phyloP scores from a whole-genome alignment of 2,329 filamentous ascomycete genomes.

The Ilyonectria sp. region DNA sequence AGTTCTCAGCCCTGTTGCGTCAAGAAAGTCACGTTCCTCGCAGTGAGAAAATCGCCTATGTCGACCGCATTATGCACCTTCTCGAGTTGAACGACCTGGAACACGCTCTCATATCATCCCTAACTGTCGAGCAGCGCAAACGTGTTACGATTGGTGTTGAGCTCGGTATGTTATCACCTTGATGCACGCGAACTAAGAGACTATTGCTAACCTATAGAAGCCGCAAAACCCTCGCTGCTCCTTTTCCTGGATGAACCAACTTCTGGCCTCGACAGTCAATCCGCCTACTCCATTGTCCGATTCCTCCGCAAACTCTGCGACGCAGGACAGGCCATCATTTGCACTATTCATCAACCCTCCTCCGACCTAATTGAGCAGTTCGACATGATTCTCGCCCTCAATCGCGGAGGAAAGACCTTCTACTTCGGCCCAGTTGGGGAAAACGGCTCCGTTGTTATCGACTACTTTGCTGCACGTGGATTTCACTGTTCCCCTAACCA shows the following conservation, averaged over 20 bases:
- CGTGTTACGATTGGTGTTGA: slow-evolving; percentile 69
- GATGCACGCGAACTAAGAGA: background rate
- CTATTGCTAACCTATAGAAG: slow-evolving; percentile 7
- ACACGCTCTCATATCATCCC: slow-evolving; percentile 70
- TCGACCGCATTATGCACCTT: slow-evolving; percentile 74
- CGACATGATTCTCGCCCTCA: slow-evolving; percentile 66
- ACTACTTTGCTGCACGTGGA: slow-evolving; percentile 72
- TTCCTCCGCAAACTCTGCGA: slow-evolving; percentile 71
- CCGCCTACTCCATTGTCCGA: slow-evolving; percentile 70
- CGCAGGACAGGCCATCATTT: slow-evolving; percentile 69
- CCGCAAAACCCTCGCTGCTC: slow-evolving; percentile 68
- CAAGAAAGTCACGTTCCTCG: slow-evolving; percentile 68
- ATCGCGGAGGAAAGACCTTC: slow-evolving; percentile 63
- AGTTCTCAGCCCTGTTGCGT: slow-evolving; percentile 74
- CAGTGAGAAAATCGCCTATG: slow-evolving; percentile 75
- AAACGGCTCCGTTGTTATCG: slow-evolving; percentile 61
- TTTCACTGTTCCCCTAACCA: slow-evolving; percentile 72
- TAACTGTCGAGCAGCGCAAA: slow-evolving; percentile 71
- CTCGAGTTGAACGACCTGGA: slow-evolving; percentile 76
- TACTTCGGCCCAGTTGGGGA: slow-evolving; percentile 67
- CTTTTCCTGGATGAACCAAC: slow-evolving; percentile 73
- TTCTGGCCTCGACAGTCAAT: slow-evolving; percentile 68
- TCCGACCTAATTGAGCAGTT: slow-evolving; percentile 68
- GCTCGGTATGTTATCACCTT: slow-evolving; percentile 51
- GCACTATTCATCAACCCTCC: slow-evolving; percentile 72